A percentile compares a stretch with the other conserved stretches of the same genome.
These are phyloP conservation scores for Saccharomyces hybrid DNA, from an alignment of 1,139 yeast genomes.

Conservation along the genomic window DNA sequence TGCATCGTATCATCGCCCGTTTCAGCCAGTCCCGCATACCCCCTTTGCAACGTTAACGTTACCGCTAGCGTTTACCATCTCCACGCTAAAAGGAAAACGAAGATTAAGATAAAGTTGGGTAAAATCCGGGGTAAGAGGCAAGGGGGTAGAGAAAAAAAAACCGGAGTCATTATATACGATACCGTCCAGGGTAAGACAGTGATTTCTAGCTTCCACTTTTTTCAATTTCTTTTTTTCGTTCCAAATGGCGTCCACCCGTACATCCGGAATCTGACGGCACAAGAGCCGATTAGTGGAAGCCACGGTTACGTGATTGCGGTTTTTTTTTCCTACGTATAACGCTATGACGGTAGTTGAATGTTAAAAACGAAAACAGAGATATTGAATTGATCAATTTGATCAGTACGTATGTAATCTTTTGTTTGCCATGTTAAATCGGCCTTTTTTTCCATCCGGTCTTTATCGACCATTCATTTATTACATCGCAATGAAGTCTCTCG, in stretches of 20 bases:
- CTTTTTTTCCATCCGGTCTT: background rate
- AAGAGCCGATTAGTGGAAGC: background rate
- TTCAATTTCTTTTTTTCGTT: background rate
- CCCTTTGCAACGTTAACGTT: background rate
- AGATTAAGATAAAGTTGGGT: background rate
- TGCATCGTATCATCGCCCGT: background rate
- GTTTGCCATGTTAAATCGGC: background rate
- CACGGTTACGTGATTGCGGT: background rate
- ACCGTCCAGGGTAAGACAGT: background rate
- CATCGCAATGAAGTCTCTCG: background rate
- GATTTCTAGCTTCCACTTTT: background rate
- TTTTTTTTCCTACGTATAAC: background rate
- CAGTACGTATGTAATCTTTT: background rate
- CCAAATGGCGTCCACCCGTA: background rate
- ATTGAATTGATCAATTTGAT: background rate
- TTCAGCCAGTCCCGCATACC: background rate
- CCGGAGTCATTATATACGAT: background rate
- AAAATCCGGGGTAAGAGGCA: background rate
- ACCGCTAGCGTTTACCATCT: background rate
- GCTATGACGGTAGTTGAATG: background rate
- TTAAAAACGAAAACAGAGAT: background rate
- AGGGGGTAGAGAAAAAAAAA: background rate
- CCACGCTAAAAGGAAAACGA: background rate
- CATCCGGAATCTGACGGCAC: background rate
- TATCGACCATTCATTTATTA: background rate